These are phyloP conservation scores for Acer yangbiense DNA, from an alignment of 345 rosid genomes.

Conservation along the genomic window DNA sequence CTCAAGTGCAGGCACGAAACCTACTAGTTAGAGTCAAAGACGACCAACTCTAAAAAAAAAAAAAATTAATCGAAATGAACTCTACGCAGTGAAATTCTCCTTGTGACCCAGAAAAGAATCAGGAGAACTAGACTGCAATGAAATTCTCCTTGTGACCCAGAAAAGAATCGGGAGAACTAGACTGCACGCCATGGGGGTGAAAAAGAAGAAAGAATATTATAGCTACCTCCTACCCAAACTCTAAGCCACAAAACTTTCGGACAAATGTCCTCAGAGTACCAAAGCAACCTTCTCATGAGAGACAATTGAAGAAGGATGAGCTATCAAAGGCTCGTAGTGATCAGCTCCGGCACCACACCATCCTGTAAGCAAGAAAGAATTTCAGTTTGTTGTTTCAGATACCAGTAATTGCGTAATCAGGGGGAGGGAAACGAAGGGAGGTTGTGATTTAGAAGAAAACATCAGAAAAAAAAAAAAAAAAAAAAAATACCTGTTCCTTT, in stretches of 20 bases:
- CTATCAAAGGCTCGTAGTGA: constrained; percentile 93
- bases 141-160: constrained; percentile 27
- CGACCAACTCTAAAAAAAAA: constrained; percentile 28
- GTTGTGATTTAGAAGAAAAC: neutral
- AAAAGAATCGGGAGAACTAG: constrained; percentile 27
- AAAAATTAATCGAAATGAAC: constrained; percentile 18
- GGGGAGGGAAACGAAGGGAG: neutral
- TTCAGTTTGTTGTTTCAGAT: neutral
- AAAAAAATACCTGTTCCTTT: constrained; percentile 87
- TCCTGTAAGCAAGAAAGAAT: constrained; percentile 41
- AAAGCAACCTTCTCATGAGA: constrained; percentile 88
- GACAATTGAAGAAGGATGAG: constrained; percentile 62
- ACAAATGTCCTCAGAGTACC: constrained; percentile 53
- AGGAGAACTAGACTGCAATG: constrained; percentile 17
- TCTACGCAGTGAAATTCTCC: constrained; percentile 29
- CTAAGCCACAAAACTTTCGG: constrained; percentile 50
- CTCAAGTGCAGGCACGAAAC: constrained; percentile 31
- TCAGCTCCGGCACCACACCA: constrained; percentile 99
- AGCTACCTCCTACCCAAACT: constrained; percentile 29
- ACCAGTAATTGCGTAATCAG: neutral
- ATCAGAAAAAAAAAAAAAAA: neutral
- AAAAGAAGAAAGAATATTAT: constrained; percentile 26
- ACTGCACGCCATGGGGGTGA: constrained; percentile 15
- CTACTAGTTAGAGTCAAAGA: constrained; percentile 26
- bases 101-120: constrained; percentile 21